These are phyloP conservation scores for Candida stauntonica DNA, from an alignment of 805 yeast genomes.

Conservation along the genomic window DNA sequence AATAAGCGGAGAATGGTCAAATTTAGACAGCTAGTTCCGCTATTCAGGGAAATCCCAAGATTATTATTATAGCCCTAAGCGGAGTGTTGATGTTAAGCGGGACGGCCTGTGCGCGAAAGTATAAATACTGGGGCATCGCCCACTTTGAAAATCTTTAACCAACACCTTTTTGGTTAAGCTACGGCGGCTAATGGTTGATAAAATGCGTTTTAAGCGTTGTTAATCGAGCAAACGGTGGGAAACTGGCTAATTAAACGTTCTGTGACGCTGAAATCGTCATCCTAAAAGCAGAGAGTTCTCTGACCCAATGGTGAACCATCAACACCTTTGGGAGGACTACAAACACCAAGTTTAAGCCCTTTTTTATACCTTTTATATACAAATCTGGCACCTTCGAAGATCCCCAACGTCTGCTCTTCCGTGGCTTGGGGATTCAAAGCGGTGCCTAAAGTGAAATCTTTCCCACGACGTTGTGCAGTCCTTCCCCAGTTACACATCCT, in stretches of 20 bases:
- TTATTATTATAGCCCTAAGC: no score
- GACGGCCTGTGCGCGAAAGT: no score
- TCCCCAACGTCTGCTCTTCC: slow-evolving; percentile 32
- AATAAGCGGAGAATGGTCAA: background rate
- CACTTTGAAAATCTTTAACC: background rate
- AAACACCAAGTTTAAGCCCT: no score
- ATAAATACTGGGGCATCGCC: no score
- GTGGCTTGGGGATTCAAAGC: slow-evolving; percentile 44
- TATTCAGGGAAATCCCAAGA: no score
- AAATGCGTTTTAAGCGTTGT: no score
- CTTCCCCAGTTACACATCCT: slow-evolving; percentile 7
- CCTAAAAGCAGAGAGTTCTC: slow-evolving; percentile 4
- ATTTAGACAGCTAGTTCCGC: no score
- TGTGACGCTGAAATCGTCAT: background rate
- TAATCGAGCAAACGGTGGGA: no score
- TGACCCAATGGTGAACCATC: slow-evolving; percentile 1
- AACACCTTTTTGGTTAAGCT: background rate
- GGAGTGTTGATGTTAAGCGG: no score
- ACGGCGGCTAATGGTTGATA: no score
- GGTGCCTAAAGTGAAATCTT: slow-evolving; percentile 34
- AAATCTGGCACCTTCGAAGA: slow-evolving; percentile 42
- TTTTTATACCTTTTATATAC: background rate
- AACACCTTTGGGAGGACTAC: background rate
- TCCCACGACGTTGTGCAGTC: slow-evolving; percentile 6
- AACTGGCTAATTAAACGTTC: no score